phyloP scores from a whole-genome alignment of 352 stramenopile species.

The Phytophthora ramorum region DNA sequence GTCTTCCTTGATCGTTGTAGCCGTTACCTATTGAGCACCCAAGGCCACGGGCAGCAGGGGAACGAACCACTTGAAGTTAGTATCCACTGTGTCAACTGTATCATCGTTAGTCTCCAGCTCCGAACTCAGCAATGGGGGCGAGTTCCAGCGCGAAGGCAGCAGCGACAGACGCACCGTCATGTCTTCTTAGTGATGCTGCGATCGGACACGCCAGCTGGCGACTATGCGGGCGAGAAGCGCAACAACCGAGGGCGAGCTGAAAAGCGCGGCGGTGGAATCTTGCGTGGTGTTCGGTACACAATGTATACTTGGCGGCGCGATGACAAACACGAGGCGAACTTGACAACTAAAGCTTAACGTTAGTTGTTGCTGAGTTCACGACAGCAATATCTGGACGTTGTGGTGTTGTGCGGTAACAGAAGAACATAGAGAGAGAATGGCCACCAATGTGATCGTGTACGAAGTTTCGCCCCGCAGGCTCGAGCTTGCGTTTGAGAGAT shows the following conservation, averaged over 20 bases:
- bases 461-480: too few relatives aligned
- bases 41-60: conserved; percentile 9
- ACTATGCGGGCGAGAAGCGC: conserved; percentile 2
- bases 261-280: too few relatives aligned
- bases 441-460: too few relatives aligned
- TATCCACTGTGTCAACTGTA: conserved; percentile 14
- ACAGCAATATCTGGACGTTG: too few relatives aligned
- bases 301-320: background rate
- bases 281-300: background rate
- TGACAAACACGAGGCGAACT: too few relatives aligned
- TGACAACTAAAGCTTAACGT: too few relatives aligned
- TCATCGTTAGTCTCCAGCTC: background rate
- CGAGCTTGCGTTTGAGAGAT: too few relatives aligned
- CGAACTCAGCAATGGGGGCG: conserved; percentile 1
- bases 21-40: conserved; percentile 22
- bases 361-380: too few relatives aligned
- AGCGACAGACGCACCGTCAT: conserved; percentile 34
- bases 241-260: background rate
- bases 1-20: conserved; percentile 23
- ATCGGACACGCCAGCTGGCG: background rate
- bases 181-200: conserved; percentile 1
- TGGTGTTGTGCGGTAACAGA: too few relatives aligned
- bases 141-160: background rate
- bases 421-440: too few relatives aligned
- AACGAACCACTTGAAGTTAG: conserved; percentile 20